These are phyloP conservation scores for Saccharomycopsis babjevae DNA, from an alignment of 805 yeast species.

Conservation along the genomic window DNA sequence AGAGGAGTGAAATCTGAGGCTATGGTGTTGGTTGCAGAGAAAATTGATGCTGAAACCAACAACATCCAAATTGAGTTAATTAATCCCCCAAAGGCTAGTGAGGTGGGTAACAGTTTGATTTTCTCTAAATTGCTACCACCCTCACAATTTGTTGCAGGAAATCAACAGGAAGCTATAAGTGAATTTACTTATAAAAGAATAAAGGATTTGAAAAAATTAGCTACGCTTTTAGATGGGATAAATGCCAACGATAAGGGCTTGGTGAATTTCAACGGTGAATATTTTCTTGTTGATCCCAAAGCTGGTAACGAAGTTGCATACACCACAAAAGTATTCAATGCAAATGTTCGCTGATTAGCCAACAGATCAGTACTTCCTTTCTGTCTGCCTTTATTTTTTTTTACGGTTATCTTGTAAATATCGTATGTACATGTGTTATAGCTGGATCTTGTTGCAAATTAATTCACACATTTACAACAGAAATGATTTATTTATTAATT, in stretches of 20 bases:
- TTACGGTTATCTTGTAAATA: not conserved
- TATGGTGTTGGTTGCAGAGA: conserved; percentile 54
- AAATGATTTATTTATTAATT: not conserved
- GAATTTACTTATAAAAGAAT: conserved; percentile 19
- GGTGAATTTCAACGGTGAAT: conserved; percentile 24
- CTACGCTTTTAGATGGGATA: conserved; percentile 24
- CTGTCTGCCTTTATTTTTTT: not conserved
- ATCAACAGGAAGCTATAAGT: not conserved
- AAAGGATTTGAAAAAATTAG: conserved; percentile 30
- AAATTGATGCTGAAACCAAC: not conserved
- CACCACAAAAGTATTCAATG: not conserved
- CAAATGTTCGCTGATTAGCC: conserved; percentile 3
- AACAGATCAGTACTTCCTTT: not conserved
- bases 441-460: not conserved
- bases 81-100: conserved; percentile 31
- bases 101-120: conserved; percentile 31
- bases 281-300: conserved; percentile 2
- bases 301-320: not conserved
- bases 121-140: conserved; percentile 25
- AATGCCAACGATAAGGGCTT: conserved; percentile 26
- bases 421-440: not conserved
- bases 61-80: conserved; percentile 35
- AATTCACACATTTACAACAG: not conserved
- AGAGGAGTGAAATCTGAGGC: conserved; percentile 54
- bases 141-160: not conserved